Percentiles rank a stretch among this genome's conserved stretches.
phyloP scores from a whole-genome alignment of 2,329 filamentous ascomycete species.

The Monosporascus sp. region DNA sequence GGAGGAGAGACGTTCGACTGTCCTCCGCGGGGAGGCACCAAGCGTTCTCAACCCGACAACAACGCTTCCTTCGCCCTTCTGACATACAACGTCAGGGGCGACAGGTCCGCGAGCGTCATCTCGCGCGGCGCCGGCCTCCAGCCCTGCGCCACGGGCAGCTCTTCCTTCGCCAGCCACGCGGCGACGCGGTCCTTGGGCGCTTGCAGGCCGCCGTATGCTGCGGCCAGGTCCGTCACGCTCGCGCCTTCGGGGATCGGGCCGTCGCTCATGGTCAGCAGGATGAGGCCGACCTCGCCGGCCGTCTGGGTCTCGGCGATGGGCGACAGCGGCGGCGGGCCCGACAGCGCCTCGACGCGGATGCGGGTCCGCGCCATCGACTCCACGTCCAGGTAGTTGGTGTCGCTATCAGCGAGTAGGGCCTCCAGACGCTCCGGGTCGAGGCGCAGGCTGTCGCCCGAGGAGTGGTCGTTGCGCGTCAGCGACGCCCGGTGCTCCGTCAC shows the following conservation, averaged over 20 bases:
- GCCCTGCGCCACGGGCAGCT: slow-evolving; percentile 12
- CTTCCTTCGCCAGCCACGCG: slow-evolving; percentile 12
- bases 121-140: slow-evolving; percentile 8
- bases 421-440: slow-evolving; percentile 8
- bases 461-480: slow-evolving; percentile 11
- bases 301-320: neutral
- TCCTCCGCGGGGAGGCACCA: too few species aligned
- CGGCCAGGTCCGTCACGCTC: neutral
- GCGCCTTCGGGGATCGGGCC: slow-evolving; percentile 4
- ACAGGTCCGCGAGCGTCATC: slow-evolving; percentile 8
- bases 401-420: slow-evolving; percentile 11
- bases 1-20: too few species aligned
- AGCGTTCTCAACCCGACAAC: neutral
- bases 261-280: slow-evolving; percentile 12
- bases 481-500: slow-evolving; percentile 13
- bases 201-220: neutral
- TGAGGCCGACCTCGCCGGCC: slow-evolving; percentile 10
- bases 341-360: slow-evolving; percentile 9
- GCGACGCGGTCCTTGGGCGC: slow-evolving; percentile 11
- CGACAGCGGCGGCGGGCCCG: slow-evolving; percentile 2
- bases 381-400: slow-evolving; percentile 6
- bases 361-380: slow-evolving; percentile 10
- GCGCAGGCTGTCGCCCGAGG: slow-evolving; percentile 9
- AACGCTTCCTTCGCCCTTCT: neutral
- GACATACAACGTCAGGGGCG: slow-evolving; percentile 1